These are phyloP conservation scores for Beauveria australis DNA, from an alignment of 2,329 filamentous ascomycete genomes.

Conservation along the genomic window DNA sequence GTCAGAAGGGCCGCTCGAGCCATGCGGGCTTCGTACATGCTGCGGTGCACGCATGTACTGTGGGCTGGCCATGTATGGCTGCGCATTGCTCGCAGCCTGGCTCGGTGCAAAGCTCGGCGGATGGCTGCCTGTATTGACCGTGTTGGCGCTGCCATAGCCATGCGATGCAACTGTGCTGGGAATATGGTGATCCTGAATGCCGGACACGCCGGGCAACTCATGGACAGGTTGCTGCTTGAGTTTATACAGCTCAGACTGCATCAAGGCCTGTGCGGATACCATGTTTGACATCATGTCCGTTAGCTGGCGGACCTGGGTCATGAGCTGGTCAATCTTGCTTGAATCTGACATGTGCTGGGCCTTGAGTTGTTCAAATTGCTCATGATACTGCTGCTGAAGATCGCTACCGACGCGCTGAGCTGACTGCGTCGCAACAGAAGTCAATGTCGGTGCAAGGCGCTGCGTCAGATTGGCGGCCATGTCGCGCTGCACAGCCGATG, in stretches of 20 bases:
- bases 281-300: constrained; percentile 62
- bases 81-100: constrained; percentile 24
- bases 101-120: constrained; percentile 25
- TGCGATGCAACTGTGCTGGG: constrained; percentile 20
- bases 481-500: constrained; percentile 60
- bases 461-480: constrained; percentile 53
- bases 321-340: constrained; percentile 66
- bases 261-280: constrained; percentile 58
- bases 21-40: constrained; percentile 25
- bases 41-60: constrained; percentile 29
- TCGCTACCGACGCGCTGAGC: constrained; percentile 61
- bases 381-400: constrained; percentile 53
- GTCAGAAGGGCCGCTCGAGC: constrained; percentile 25
- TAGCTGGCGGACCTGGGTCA: constrained; percentile 56
- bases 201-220: constrained; percentile 30
- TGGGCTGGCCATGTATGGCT: constrained; percentile 27
- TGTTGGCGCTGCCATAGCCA: constrained; percentile 21
- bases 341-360: constrained; percentile 42
- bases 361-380: constrained; percentile 43
- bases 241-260: constrained; percentile 57
- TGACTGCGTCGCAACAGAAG: constrained; percentile 54
- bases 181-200: constrained; percentile 15
- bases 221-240: constrained; percentile 42
- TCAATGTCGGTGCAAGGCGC: constrained; percentile 58
- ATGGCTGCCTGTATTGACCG: constrained; percentile 21